These are phyloP conservation scores for Salvia miltiorrhiza DNA, from an alignment of 257 asterid genomes.

Conservation along the genomic window DNA sequence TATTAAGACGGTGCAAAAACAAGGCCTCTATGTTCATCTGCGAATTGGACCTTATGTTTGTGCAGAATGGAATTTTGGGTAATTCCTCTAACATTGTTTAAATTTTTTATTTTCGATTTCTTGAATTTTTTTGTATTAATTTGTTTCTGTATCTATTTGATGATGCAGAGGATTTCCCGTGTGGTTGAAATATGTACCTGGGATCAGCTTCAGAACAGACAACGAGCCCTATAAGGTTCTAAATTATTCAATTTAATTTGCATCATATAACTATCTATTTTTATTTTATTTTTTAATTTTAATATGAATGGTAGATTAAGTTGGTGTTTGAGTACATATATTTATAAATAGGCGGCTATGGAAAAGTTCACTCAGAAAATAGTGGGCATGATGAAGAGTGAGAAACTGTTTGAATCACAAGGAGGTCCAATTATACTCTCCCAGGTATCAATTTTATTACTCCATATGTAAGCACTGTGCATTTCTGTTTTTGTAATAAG, in stretches of 20 bases:
- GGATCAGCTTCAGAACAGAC: slow-evolving; percentile 88
- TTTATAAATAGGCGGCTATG: slow-evolving; percentile 59
- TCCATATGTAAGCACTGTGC: neutral
- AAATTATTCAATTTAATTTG: neutral
- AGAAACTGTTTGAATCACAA: slow-evolving; percentile 68
- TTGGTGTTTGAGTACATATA: neutral
- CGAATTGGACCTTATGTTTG: slow-evolving; percentile 92
- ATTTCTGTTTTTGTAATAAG: too few relatives aligned
- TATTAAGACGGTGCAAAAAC: slow-evolving; percentile 70
- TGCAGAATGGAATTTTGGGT: slow-evolving; percentile 98
- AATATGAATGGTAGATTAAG: too few relatives aligned
- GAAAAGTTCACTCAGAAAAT: slow-evolving; percentile 70
- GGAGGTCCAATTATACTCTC: slow-evolving; percentile 95
- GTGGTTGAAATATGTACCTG: slow-evolving; percentile 86
- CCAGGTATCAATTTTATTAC: slow-evolving; percentile 42
- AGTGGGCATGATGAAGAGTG: slow-evolving; percentile 70
- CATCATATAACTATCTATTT: neutral
- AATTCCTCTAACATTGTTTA: neutral
- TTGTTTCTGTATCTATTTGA: neutral
- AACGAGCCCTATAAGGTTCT: slow-evolving; percentile 89
- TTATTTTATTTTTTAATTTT: neutral
- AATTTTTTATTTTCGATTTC: neutral
- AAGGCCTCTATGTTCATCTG: slow-evolving; percentile 80
- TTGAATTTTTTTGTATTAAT: neutral
- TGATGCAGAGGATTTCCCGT: slow-evolving; percentile 86